These are phyloP conservation scores for Lasiodiplodia theobromae DNA, from an alignment of 2,329 filamentous ascomycete genomes.

Conservation along the genomic window DNA sequence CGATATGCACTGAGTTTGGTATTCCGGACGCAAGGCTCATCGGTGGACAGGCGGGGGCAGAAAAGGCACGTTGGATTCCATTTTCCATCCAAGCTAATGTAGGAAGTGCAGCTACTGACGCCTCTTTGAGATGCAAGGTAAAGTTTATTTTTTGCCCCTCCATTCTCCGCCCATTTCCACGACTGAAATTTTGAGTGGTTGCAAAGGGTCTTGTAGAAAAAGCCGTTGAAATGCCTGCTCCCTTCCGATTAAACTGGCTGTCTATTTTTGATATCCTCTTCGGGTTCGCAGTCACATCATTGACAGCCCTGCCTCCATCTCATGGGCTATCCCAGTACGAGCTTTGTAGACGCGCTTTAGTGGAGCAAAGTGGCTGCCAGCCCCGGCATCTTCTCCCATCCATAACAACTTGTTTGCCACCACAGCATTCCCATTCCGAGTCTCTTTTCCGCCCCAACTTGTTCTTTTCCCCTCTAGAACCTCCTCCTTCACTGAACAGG, in stretches of 20 bases:
- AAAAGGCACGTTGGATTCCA: no score
- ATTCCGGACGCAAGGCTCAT: no score
- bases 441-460: not conserved
- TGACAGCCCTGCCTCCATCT: not conserved
- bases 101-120: no score
- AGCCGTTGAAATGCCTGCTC: not conserved
- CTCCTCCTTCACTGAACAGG: conserved; percentile 2
- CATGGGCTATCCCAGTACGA: not conserved
- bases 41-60: no score
- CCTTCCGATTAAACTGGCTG: not conserved
- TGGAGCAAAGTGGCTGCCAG: not conserved
- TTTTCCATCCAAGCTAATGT: no score
- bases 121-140: no score
- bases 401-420: not conserved
- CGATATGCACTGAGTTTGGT: no score
- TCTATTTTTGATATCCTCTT: not conserved
- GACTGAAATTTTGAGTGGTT: not conserved
- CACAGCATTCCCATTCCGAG: not conserved
- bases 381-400: not conserved
- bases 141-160: no score
- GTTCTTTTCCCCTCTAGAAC: no score
- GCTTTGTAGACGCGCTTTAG: not conserved
- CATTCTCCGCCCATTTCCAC: not conserved
- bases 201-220: not conserved
- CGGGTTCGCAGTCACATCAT: not conserved